These are phyloP conservation scores for Kwoniella sp. DNA, from an alignment of 768 basidiomycete genomes.

Conservation along the genomic window DNA sequence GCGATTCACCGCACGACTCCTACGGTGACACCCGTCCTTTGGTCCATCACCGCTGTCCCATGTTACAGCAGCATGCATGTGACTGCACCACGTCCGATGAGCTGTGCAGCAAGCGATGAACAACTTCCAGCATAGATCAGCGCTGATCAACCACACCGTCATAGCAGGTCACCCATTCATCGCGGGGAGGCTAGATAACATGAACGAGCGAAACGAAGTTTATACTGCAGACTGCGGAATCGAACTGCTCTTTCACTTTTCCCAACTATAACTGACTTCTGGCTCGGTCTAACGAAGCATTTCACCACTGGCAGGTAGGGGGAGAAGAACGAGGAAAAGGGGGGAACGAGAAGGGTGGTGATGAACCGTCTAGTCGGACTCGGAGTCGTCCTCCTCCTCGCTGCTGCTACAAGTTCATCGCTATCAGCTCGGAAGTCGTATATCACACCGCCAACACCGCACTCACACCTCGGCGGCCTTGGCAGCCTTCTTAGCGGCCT, in stretches of 20 bases:
- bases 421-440: background rate
- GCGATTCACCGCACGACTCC: too few relatives aligned
- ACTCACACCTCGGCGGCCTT: slow-evolving; percentile 23
- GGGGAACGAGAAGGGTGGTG: background rate
- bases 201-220: slow-evolving; percentile 12
- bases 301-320: too few relatives aligned
- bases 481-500: slow-evolving; percentile 21
- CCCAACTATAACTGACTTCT: too few relatives aligned
- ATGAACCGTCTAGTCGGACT: slow-evolving; percentile 9
- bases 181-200: slow-evolving; percentile 8
- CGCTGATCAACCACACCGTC: slow-evolving; percentile 1
- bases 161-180: background rate
- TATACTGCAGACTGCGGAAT: too few relatives aligned
- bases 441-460: background rate
- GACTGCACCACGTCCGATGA: background rate
- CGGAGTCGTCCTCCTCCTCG: slow-evolving; percentile 26
- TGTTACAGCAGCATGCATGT: background rate
- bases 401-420: slow-evolving; percentile 3
- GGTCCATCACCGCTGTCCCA: too few relatives aligned
- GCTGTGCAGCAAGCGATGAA: background rate
- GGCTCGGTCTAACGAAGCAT: too few relatives aligned
- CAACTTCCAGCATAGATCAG: background rate
- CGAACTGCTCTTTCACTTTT: too few relatives aligned
- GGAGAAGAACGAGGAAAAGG: slow-evolving; percentile 1
- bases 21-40: too few relatives aligned